phyloP scores from a whole-genome alignment of 2,329 filamentous ascomycete species.

The Allantophomopsis cytisporea region DNA sequence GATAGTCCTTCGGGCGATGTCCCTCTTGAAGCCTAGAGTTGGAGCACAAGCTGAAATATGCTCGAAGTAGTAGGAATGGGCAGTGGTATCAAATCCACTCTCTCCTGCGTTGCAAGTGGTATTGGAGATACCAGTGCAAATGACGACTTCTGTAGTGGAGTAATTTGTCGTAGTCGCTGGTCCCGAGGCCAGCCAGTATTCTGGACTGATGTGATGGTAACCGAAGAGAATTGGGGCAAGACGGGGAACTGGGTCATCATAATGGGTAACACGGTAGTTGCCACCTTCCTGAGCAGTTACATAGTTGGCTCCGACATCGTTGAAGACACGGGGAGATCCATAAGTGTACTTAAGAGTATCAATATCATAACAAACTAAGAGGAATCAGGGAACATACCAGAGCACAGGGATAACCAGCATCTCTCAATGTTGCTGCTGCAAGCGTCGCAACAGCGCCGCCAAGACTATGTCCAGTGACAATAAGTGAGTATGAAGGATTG shows the following conservation, averaged over 20 bases:
- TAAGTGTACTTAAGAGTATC: slow-evolving; percentile 35
- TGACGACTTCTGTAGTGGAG: slow-evolving; percentile 23
- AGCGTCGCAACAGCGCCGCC: slow-evolving; percentile 52
- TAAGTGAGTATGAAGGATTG: slow-evolving; percentile 36
- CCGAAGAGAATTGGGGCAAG: slow-evolving; percentile 47
- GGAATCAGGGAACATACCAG: slow-evolving; percentile 16
- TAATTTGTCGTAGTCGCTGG: slow-evolving; percentile 21
- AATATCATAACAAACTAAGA: no score
- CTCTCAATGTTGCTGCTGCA: slow-evolving; percentile 40
- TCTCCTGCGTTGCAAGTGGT: slow-evolving; percentile 36
- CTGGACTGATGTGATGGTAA: slow-evolving; percentile 54
- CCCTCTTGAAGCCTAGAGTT: slow-evolving; percentile 1
- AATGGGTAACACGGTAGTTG: slow-evolving; percentile 54
- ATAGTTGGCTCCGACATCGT: slow-evolving; percentile 36
- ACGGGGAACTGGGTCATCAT: slow-evolving; percentile 51
- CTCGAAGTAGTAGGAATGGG: slow-evolving; percentile 36
- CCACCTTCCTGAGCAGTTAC: slow-evolving; percentile 36
- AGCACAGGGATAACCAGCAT: slow-evolving; percentile 30
- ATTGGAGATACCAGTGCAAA: slow-evolving; percentile 34
- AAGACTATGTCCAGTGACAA: slow-evolving; percentile 56
- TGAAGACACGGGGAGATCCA: slow-evolving; percentile 53
- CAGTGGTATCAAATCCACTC: slow-evolving; percentile 25
- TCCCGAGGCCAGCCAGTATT: slow-evolving; percentile 46
- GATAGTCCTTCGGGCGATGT: neutral
- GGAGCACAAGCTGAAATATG: slow-evolving; percentile 24